phyloP scores from a whole-genome alignment of 306 rosid species.

The Comarum palustre region DNA sequence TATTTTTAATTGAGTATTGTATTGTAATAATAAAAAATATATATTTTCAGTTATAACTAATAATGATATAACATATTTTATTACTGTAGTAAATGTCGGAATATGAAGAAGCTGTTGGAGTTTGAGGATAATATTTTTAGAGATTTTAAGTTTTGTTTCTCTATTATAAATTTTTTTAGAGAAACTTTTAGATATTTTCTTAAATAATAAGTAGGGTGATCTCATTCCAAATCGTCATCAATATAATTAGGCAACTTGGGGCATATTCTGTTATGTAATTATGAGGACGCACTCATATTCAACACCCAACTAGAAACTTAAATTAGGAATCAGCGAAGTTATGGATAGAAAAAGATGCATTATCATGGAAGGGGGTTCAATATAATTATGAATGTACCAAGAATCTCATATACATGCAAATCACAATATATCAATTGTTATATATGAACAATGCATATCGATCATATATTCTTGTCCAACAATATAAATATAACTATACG shows the following conservation, averaged over 20 bases:
- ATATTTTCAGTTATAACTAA: no score
- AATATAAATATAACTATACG: not conserved
- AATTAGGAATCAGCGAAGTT: not conserved
- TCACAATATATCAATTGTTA: not conserved
- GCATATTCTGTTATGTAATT: not conserved
- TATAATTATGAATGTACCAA: not conserved
- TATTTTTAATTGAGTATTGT: no score
- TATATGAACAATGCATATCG: not conserved
- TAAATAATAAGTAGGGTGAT: not conserved
- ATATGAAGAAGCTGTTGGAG: no score
- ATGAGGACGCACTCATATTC: not conserved
- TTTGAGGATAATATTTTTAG: no score
- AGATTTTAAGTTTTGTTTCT: no score
- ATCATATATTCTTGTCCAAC: not conserved
- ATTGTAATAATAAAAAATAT: no score
- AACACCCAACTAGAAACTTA: constrained; percentile 4
- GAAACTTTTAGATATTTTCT: no score
- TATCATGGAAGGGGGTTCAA: no score
- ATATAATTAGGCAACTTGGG: not conserved
- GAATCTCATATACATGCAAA: not conserved
- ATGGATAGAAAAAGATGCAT: not conserved
- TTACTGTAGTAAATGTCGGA: no score
- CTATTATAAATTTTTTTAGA: no score
- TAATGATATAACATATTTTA: no score
- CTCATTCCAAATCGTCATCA: not conserved